Evolutionary conservation across 2,329 filamentous ascomycete species (phyloP).

Genomic region (Xylariomycetidae sp.): DNA sequence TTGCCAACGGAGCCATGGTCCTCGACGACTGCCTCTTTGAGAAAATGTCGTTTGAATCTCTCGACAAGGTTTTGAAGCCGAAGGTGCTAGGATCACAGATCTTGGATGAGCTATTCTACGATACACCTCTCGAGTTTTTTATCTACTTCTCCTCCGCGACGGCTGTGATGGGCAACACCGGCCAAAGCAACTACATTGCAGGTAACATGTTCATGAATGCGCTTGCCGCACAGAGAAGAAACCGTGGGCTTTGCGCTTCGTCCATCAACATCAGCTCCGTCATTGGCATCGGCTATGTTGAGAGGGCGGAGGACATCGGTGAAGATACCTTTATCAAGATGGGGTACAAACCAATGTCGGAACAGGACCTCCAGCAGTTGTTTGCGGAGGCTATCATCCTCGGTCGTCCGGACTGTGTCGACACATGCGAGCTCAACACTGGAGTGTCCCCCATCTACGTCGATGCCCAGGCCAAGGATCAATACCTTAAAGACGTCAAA

Average conservation of each 20-base stretch:
- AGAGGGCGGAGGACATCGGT: not conserved
- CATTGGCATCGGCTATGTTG: slow-evolving; percentile 7
- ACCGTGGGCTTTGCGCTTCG: slow-evolving; percentile 6
- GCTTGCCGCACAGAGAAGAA: slow-evolving; percentile 4
- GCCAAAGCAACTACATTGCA: slow-evolving; percentile 9
- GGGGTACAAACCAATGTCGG: slow-evolving; percentile 14
- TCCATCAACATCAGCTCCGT: slow-evolving; percentile 7
- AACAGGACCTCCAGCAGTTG: slow-evolving; percentile 32
- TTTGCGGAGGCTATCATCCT: slow-evolving; percentile 35
- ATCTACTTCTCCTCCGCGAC: slow-evolving; percentile 4
- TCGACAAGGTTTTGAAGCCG: slow-evolving; percentile 26
- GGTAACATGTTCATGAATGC: slow-evolving; percentile 9
- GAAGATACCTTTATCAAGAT: not conserved
- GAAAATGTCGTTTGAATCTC: slow-evolving; percentile 22
- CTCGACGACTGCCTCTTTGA: slow-evolving; percentile 31
- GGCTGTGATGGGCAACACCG: slow-evolving; percentile 3
- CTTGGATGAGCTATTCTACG: slow-evolving; percentile 27
- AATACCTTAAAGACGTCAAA: too few species aligned
- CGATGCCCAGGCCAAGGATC: too few species aligned
- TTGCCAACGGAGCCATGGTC: slow-evolving; percentile 41
- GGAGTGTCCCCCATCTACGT: too few species aligned
- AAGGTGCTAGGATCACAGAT: slow-evolving; percentile 32
- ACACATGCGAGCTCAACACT: not conserved
- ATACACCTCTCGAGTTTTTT: slow-evolving; percentile 20
- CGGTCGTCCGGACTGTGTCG: slow-evolving; percentile 15